A percentile compares a stretch with the other conserved stretches of the same genome.
Conservation (phyloP, 352 stramenopile genomes). For the Pythium phragmiticola region DNA sequence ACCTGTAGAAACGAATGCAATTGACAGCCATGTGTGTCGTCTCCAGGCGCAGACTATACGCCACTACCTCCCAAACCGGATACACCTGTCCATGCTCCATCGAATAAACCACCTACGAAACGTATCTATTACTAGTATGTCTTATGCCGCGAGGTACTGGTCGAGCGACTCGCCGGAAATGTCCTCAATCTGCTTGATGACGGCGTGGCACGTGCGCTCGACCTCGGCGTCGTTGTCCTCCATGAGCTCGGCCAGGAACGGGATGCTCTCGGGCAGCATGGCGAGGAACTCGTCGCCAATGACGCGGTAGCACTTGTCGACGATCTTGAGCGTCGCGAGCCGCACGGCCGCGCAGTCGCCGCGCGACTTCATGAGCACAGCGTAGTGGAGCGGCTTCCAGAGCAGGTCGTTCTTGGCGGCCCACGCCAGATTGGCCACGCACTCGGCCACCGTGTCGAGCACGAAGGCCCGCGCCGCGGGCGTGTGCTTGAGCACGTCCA, state of each 20-base stretch:
- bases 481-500: slow-evolving; percentile 67
- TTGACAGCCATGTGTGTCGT: background rate
- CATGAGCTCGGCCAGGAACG: slow-evolving; percentile 87
- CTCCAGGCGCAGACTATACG: background rate
- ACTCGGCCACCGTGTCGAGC: slow-evolving; percentile 61
- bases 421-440: slow-evolving; percentile 79
- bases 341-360: slow-evolving; percentile 59
- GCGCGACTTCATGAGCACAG: slow-evolving; percentile 87
- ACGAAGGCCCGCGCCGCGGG: slow-evolving; percentile 48
- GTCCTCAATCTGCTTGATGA: slow-evolving; percentile 91
- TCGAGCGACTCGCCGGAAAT: slow-evolving; percentile 88
- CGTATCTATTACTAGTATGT: too few species aligned
- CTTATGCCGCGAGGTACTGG: slow-evolving; percentile 75
- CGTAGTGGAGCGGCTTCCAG: slow-evolving; percentile 89
- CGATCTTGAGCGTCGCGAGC: slow-evolving; percentile 71
- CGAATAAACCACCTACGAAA: too few species aligned
- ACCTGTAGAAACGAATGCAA: slow-evolving; percentile 5
- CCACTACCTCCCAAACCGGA: background rate
- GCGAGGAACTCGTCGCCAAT: slow-evolving; percentile 88
- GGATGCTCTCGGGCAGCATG: slow-evolving; percentile 89
- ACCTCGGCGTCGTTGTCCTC: slow-evolving; percentile 86
- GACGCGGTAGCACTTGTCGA: slow-evolving; percentile 85
- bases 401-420: slow-evolving; percentile 85
- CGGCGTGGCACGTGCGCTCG: slow-evolving; percentile 77
- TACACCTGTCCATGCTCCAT: background rate